Evolutionary conservation across 2,329 filamentous ascomycete genomes (phyloP), one percentile per base, ranked within the genome.

Genomic region (Cladosporium sp.): DNA sequence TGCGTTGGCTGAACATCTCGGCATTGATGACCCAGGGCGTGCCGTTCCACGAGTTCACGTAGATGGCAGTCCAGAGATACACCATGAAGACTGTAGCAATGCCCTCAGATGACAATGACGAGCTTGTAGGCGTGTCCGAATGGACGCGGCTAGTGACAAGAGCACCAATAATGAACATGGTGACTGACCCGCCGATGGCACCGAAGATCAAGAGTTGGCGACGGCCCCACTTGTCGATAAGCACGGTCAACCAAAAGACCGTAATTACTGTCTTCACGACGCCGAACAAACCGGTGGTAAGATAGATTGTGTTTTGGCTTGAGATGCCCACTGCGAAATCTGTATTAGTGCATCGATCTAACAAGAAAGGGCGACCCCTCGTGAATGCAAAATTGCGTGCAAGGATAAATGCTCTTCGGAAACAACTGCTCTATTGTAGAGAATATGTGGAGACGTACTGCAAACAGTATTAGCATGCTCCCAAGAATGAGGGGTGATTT

Each of bases 21-120:
- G 80, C 80, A 8, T 79, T 79, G 59, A 82, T 82, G 0, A 80
- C 80, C 76, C 76, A 80, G 1, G 78, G 76, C 15, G 80, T 78
- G 1, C 75, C 76, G 54, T 79, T 77, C 78, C 78, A 80, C 6
- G 75, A 77, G 8, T 76, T 75, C 59, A 76, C 82, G 58, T 84
- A 84, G 69, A 84, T 84, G 36, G 38, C 32, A 4, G 59, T 66
- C 61, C 61, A 67, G 24, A 65, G 55, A 49, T 63, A 65, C 15
- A 65, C 55, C 41, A 65, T 54, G 57, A 65, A 65, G 32, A 65
- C 58, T 4, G 64, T 60, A n/a, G 60, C 65, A 47, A 65, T 65
- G 24, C 64, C 64, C 7, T 32, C 36, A 10, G 55, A 51, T 18
- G 55, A 59, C 3, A 65, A 47, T 5, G 44, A 41, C 1, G 44